Conservation (phyloP, 1,284 basidiomycete species). For the Rhodotorula mucilaginosa region DNA sequence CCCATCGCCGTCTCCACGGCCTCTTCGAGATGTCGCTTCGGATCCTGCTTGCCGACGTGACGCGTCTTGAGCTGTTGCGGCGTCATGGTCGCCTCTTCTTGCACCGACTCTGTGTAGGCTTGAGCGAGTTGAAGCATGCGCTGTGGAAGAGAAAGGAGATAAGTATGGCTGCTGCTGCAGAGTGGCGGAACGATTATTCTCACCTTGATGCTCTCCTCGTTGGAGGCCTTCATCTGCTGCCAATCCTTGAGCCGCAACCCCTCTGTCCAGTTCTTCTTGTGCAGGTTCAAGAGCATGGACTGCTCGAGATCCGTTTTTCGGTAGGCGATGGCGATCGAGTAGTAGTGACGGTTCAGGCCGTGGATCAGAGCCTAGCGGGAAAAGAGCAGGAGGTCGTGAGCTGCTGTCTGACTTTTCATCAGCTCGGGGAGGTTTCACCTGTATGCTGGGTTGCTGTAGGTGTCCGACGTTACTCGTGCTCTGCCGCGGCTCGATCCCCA, state of each 20-base stretch:
- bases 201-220: conserved; percentile 90
- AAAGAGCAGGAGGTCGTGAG: not conserved
- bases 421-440: conserved; percentile 52
- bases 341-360: conserved; percentile 92
- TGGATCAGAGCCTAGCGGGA: conserved; percentile 55
- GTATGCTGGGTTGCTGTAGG: conserved; percentile 97
- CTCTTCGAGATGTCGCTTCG: conserved; percentile 93
- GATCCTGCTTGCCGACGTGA: conserved; percentile 96
- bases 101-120: conserved; percentile 91
- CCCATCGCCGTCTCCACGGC: conserved; percentile 96
- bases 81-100: conserved; percentile 89
- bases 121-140: conserved; percentile 86
- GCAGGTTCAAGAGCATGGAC: conserved; percentile 95
- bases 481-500: conserved; percentile 92
- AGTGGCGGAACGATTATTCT: conserved; percentile 34
- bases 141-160: conserved; percentile 51
- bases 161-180: not conserved
- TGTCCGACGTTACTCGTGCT: conserved; percentile 98
- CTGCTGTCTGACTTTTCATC: too few relatives aligned
- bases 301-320: conserved; percentile 96
- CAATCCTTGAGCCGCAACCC: conserved; percentile 87
- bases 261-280: conserved; percentile 97
- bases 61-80: conserved; percentile 88
- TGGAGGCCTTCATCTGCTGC: conserved; percentile 74
- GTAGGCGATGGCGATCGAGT: conserved; percentile 94